phyloP scores from a whole-genome alignment of 2,329 filamentous ascomycete genomes.

The Xylaria sp. region DNA sequence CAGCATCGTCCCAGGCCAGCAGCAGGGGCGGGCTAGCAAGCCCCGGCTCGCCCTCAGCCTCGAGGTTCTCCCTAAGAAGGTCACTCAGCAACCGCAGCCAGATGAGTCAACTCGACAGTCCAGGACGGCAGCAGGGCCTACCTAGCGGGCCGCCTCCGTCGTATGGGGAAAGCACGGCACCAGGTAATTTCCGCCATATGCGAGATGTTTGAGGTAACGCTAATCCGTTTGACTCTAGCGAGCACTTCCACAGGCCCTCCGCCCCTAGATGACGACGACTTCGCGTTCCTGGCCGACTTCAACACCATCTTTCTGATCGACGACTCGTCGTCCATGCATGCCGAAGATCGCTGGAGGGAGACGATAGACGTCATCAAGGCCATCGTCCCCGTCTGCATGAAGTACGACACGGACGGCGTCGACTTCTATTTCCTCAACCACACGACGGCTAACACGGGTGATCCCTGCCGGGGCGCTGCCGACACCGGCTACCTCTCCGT shows the following conservation, averaged over 20 bases:
- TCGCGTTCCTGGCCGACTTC: conserved; percentile 73
- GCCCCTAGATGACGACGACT: conserved; percentile 24
- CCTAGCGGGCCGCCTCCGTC: too few species aligned
- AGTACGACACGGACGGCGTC: conserved; percentile 80
- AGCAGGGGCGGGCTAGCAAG: not conserved
- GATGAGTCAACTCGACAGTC: not conserved
- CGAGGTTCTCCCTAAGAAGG: conserved; percentile 19
- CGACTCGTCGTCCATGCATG: conserved; percentile 86
- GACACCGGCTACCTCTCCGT: conserved; percentile 67
- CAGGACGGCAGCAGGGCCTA: conserved; percentile 7
- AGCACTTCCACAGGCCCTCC: too few species aligned
- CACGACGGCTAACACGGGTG: conserved; percentile 43
- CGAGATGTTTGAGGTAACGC: not conserved
- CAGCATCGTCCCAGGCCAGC: not conserved
- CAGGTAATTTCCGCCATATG: not conserved
- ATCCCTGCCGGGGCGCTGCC: conserved; percentile 38
- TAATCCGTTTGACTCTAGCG: not conserved
- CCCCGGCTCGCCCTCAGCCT: not conserved
- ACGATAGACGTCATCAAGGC: conserved; percentile 68
- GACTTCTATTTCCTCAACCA: conserved; percentile 92
- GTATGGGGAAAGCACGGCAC: not conserved
- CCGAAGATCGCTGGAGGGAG: conserved; percentile 70
- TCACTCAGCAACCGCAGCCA: conserved; percentile 16
- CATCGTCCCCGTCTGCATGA: conserved; percentile 81
- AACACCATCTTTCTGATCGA: conserved; percentile 92